Evolutionary conservation across 1,139 yeast genomes (phyloP), one percentile per base, ranked within the genome.

Genomic region (Yamadazyma diospyri): DNA sequence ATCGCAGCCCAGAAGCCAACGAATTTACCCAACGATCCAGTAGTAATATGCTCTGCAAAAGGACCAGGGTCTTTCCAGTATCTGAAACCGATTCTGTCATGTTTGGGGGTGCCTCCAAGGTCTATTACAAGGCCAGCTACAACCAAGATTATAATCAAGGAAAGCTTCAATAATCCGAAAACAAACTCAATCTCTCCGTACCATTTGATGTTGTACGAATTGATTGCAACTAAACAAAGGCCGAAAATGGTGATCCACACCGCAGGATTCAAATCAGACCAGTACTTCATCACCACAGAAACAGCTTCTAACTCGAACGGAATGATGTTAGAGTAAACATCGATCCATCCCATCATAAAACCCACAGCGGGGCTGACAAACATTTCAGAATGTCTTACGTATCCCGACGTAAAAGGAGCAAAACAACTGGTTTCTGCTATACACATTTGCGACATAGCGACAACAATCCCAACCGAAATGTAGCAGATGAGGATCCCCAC

Each of bases 1-100:
- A 86, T 77, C 44, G 96, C 96, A 52, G 85, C 86, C 45, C 82
- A 59, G 76, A 85, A 37, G 65, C 74, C 72, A 51, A 61, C 37
- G 48, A 83, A 83, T 41, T 78, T 63, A 12, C 95, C 95, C 21
- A 19, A 15, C 16, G 18, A 7, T 0, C 92, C 94, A 0, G 70
- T 61, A 6, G 74, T 64, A 32, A 64, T 57, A 45, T 68, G 72
- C 39, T 68, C 72, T 64, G 71, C 61, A 69, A 66, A 67, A 1
- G 86, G 57, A n/a, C 69, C 70, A 1, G 71, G 69, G 21, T 56
- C 30, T 29, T 50, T 54, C 72, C 72, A 67, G 47, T 64, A 60
- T 34, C 46, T 51, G 18, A 53, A 60, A 6, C 72, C 73, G 27
- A 65, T 51, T 41, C 63, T 64, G 5, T 65, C 66, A 35, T 59